Base-by-base conservation (phyloP, 768 basidiomycete genomes). In the Rhizopogon salebrosus region DNA sequence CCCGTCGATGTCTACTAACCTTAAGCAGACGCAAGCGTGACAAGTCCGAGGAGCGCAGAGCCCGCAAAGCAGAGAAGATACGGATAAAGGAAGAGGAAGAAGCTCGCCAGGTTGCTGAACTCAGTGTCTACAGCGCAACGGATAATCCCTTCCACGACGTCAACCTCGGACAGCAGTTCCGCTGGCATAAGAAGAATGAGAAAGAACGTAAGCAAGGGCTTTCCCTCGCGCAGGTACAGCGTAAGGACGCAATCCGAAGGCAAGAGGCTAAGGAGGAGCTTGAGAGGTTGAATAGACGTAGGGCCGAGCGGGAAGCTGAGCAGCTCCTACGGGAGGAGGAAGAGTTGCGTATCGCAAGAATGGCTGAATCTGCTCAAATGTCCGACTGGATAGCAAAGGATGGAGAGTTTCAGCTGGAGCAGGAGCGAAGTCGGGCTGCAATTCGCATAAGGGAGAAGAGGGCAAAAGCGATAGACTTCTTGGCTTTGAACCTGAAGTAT, bases 81-180 rank as follows among this genome's bases (percentile, higher is more conserved):
- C 80, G 87, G 31, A 79, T 83, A 39, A 83, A 75, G 58, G 89
- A 91, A 52, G 91, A 92, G 59, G 94, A 95, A 61, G 93, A 97
- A 63, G 87, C 90, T 22, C 85, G 95, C 24, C 86, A 89, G 60
- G 87, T 97, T 14, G 93, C 92, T 9, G 95, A 98, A 70, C 80
- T 98, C 39, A 95, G 93, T 59, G 88, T 97, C 58, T 98, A 98
- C 75, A 94, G 92, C 59, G 91, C 94, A 42, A 85, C 86, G 11
- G 95, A 98, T 76, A 99, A 98, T 64, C 97, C 97, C 0, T 99
- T 98, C 75, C 92, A 97, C 71, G 97, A 98, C 62, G 86, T 92
- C 56, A 98, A 98, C 68, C 85, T 98, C 29, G 88, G 86, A 20
- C 92, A 98, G 65, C 92, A 95, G 67, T 99, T 99, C 70, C 85